Evolutionary conservation across 2,329 filamentous ascomycete species (phyloP).

Genomic region (Calonectria pteridis): DNA sequence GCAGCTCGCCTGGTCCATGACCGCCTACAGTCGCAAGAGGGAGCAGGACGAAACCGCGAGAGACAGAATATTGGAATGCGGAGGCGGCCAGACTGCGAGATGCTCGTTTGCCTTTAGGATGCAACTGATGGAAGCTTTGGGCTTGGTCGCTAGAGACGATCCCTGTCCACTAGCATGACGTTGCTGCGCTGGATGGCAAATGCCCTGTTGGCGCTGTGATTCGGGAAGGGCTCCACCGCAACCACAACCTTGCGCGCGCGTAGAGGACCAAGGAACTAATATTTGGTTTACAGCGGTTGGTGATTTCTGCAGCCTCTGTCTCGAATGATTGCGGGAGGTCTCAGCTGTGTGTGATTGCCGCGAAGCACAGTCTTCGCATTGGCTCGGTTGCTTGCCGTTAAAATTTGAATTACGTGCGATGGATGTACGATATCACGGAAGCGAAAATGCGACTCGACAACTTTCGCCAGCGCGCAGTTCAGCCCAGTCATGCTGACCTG

Average conservation of each 20-base stretch:
- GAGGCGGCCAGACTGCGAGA: slow-evolving; percentile 5
- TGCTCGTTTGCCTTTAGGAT: slow-evolving; percentile 16
- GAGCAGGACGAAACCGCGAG: not conserved
- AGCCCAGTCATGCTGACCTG: no score
- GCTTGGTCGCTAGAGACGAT: slow-evolving; percentile 23
- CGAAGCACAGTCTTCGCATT: not conserved
- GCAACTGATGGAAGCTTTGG: slow-evolving; percentile 24
- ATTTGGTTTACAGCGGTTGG: not conserved
- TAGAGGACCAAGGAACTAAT: slow-evolving; percentile 4
- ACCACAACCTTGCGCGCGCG: not conserved
- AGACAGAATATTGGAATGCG: not conserved
- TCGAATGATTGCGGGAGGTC: not conserved
- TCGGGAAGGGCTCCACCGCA: slow-evolving; percentile 15
- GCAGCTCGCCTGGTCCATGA: slow-evolving; percentile 36
- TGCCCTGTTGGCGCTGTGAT: slow-evolving; percentile 10
- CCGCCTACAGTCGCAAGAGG: not conserved
- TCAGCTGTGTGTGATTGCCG: not conserved
- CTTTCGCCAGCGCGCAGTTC: not conserved
- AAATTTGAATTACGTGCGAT: not conserved
- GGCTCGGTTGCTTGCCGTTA: not conserved
- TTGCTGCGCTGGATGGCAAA: slow-evolving; percentile 23
- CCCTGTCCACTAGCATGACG: slow-evolving; percentile 31
- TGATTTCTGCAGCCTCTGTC: not conserved
- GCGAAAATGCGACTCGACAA: not conserved
- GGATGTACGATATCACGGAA: not conserved